phyloP scores from a whole-genome alignment of 768 basidiomycete species.

The Crucibulum laeve region DNA sequence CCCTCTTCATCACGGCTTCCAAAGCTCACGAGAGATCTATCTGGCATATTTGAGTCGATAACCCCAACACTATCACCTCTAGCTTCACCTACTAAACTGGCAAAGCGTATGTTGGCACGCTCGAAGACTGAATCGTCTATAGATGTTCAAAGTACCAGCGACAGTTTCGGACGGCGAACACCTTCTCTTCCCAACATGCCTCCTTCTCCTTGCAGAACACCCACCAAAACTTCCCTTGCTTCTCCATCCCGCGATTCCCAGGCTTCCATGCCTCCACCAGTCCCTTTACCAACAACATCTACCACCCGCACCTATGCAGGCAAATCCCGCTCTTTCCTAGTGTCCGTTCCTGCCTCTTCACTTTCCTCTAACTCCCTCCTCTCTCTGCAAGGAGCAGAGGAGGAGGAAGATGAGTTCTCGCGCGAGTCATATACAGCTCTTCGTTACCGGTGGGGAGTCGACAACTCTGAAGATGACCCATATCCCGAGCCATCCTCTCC shows the following conservation, averaged over 20 bases:
- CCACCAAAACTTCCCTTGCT: constrained; percentile 16
- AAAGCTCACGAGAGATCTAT: constrained; percentile 36
- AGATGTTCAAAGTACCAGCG: constrained; percentile 18
- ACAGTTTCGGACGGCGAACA: constrained; percentile 22
- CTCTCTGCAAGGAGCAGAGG: constrained; percentile 18
- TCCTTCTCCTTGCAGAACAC: constrained; percentile 19
- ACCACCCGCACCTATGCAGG: constrained; percentile 70
- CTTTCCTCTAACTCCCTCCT: constrained; percentile 14
- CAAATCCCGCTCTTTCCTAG: constrained; percentile 75
- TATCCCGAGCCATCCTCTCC: constrained; percentile 28
- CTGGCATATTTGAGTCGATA: constrained; percentile 38
- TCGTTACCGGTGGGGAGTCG: constrained; percentile 77
- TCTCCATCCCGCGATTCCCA: constrained; percentile 15
- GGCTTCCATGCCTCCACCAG: constrained; percentile 19
- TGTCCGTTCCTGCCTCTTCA: constrained; percentile 44
- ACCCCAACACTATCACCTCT: constrained; percentile 20
- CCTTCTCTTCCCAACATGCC: constrained; percentile 32
- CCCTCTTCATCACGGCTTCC: constrained; percentile 11
- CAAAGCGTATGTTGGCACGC: constrained; percentile 70
- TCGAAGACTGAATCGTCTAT: constrained; percentile 60
- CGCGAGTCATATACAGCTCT: constrained; percentile 77
- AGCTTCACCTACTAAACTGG: constrained; percentile 38
- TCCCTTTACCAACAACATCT: constrained; percentile 18
- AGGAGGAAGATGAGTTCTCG: constrained; percentile 44
- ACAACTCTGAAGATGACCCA: constrained; percentile 72